Evolutionary conservation across 2,329 filamentous ascomycete genomes (phyloP).

Genomic region (Aureobasidium sp.): DNA sequence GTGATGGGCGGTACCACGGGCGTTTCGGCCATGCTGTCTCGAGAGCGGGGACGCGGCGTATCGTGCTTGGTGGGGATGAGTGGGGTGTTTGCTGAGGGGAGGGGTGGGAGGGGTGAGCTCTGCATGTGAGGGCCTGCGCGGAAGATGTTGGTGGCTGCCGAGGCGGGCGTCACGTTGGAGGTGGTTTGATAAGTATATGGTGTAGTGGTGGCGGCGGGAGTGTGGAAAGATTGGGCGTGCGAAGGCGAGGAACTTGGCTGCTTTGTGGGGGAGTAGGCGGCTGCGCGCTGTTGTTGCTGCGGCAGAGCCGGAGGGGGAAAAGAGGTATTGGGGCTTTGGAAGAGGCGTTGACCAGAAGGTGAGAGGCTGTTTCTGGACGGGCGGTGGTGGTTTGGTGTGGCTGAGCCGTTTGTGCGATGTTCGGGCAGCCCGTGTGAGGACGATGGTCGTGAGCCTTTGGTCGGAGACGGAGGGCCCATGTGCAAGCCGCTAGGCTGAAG

Average conservation of each 20-base stretch:
- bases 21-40: conserved; percentile 20
- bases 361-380: conserved; percentile 14
- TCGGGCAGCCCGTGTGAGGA: conserved; percentile 7
- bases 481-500: conserved; percentile 17
- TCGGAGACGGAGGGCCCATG: conserved; percentile 20
- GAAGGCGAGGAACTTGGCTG: conserved; percentile 24
- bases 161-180: conserved; percentile 11
- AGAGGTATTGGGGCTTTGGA: conserved; percentile 25
- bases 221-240: conserved; percentile 10
- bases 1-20: conserved; percentile 23
- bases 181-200: conserved; percentile 2
- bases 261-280: conserved; percentile 27
- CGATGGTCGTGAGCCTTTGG: conserved; percentile 18
- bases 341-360: conserved; percentile 18
- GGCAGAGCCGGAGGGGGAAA: conserved; percentile 25
- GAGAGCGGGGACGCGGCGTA: conserved; percentile 4
- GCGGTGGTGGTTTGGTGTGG: conserved; percentile 19
- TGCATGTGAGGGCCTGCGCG: conserved; percentile 4
- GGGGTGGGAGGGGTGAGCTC: conserved; percentile 13
- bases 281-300: conserved; percentile 16
- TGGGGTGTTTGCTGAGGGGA: conserved; percentile 7
- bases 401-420: conserved; percentile 25
- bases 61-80: conserved; percentile 18
- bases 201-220: neutral
- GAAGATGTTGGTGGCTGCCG: conserved; percentile 18